These are phyloP conservation scores for Moringa oleifera DNA, from an alignment of 345 rosid species.

Conservation along the genomic window DNA sequence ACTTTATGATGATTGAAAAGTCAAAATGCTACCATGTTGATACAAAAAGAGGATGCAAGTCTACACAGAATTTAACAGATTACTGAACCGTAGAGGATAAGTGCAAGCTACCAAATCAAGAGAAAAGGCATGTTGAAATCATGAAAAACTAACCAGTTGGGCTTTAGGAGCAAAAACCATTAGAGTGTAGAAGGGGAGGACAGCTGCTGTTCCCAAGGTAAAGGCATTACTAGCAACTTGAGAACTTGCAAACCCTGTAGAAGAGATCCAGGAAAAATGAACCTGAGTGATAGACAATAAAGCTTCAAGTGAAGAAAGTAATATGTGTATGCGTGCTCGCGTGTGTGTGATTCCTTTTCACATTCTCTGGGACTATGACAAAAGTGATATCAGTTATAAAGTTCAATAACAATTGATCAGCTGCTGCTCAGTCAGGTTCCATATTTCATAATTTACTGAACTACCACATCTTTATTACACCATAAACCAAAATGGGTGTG, in stretches of 20 bases:
- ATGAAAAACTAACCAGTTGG: constrained; percentile 41
- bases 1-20: too few species aligned
- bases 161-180: constrained; percentile 95
- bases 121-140: neutral
- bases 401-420: too few species aligned
- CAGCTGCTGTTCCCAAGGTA: constrained; percentile 70
- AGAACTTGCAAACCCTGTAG: constrained; percentile 58
- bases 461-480: too few species aligned
- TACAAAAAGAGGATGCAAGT: neutral
- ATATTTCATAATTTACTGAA: too few species aligned
- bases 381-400: too few species aligned
- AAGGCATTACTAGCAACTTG: constrained; percentile 66
- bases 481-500: too few species aligned
- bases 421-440: too few species aligned
- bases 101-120: too few species aligned
- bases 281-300: neutral
- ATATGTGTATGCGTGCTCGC: neutral
- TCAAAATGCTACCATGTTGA: neutral
- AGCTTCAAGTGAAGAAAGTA: neutral
- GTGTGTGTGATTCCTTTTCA: neutral
- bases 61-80: neutral
- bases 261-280: neutral
- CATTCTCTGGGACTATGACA: too few species aligned
- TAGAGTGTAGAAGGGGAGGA: constrained; percentile 86
- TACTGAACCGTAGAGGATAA: neutral